Conservation (phyloP, 441 rosid species). For the Adansonia madagascariensis region DNA sequence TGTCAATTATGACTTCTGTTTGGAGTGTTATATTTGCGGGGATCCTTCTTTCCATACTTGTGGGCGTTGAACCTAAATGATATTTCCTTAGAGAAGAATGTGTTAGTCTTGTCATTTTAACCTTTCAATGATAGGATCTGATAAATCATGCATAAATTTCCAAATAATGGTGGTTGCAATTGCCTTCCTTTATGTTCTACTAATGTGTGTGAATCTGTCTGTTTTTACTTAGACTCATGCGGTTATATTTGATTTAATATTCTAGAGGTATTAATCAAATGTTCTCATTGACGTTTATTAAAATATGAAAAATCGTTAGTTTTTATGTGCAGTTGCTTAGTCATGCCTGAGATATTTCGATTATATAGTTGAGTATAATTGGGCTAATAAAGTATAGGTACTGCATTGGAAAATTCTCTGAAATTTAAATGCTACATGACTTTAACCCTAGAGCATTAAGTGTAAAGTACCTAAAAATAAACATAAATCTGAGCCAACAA, state of each 20-base stretch:
- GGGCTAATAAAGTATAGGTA: neutral
- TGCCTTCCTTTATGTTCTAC: neutral
- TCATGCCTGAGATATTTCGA: neutral
- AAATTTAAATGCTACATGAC: neutral
- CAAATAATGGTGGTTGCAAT: neutral
- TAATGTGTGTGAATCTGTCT: neutral
- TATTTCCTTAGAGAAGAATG: neutral
- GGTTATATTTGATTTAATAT: neutral
- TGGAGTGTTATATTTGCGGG: neutral
- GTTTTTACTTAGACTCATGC: neutral
- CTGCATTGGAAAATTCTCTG: too few species aligned
- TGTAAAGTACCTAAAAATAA: neutral
- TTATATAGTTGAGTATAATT: neutral
- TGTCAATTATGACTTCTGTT: neutral
- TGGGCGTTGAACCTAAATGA: neutral
- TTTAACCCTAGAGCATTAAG: neutral
- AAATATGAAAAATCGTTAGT: neutral
- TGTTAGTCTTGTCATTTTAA: constrained; percentile 6
- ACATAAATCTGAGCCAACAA: neutral
- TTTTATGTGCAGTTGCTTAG: neutral
- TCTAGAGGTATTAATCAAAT: neutral
- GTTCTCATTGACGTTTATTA: neutral
- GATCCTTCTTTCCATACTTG: neutral
- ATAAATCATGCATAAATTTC: neutral
- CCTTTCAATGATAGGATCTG: neutral